Conservation (phyloP, 768 basidiomycete genomes). For the Pluteus cervinus region DNA sequence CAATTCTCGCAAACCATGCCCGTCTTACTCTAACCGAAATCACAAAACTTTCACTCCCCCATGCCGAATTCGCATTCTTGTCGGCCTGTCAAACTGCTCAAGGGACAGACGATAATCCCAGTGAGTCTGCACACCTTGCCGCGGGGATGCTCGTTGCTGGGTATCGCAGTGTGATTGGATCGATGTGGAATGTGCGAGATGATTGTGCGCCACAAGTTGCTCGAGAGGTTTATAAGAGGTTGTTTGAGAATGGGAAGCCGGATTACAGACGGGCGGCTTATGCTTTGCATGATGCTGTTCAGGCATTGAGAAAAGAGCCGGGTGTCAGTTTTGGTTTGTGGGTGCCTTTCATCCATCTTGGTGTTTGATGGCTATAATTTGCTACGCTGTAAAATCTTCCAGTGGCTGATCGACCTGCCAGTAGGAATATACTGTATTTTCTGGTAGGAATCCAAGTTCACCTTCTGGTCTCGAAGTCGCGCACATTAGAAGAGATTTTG, state of each 20-base stretch:
- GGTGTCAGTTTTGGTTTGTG: constrained; percentile 11
- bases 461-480: no score
- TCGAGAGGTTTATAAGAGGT: constrained; percentile 22
- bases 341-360: constrained; percentile 20
- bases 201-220: constrained; percentile 24
- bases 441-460: no score
- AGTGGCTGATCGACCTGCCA: no score
- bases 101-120: constrained; percentile 19
- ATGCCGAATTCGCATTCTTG: constrained; percentile 30
- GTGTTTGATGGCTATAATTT: constrained; percentile 13
- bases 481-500: no score
- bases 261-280: constrained; percentile 17
- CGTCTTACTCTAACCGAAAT: constrained; percentile 17
- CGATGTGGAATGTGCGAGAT: constrained; percentile 39
- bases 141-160: constrained; percentile 30
- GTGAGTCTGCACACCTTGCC: constrained; percentile 26
- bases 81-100: constrained; percentile 38
- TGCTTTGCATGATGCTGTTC: constrained; percentile 17
- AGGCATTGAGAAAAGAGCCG: constrained; percentile 10
- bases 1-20: constrained; percentile 14
- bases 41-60: constrained; percentile 11
- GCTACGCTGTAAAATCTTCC: no score
- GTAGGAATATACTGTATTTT: no score
- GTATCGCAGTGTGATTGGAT: constrained; percentile 28
- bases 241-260: constrained; percentile 11